Evolutionary conservation across 345 rosid species (phyloP).

Genomic region (Combretum micranthum): DNA sequence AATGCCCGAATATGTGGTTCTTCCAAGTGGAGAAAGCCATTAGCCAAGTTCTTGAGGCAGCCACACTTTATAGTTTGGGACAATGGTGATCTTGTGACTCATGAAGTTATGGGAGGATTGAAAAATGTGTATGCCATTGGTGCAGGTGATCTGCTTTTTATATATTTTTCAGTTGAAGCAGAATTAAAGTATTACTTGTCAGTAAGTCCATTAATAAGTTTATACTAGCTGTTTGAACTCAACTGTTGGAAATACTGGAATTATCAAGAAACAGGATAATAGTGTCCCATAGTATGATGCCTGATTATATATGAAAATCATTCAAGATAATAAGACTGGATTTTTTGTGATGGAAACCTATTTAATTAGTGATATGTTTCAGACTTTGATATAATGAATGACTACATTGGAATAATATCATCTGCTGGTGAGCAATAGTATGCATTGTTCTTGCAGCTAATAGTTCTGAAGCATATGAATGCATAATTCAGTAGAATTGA

Average conservation of each 20-base stretch:
- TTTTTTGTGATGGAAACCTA: background rate
- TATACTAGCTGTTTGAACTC: too few relatives aligned
- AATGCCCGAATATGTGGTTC: slow-evolving; percentile 98
- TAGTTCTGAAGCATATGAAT: too few relatives aligned
- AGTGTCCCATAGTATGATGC: too few relatives aligned
- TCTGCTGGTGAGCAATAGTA: too few relatives aligned
- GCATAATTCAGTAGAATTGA: too few relatives aligned
- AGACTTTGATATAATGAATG: background rate
- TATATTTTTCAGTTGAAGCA: background rate
- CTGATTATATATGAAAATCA: background rate
- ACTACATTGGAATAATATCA: background rate
- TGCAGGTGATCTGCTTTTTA: slow-evolving; percentile 55
- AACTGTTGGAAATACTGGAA: too few relatives aligned
- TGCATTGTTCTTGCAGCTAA: too few relatives aligned
- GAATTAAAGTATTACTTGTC: background rate
- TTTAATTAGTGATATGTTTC: background rate
- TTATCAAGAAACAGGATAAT: too few relatives aligned
- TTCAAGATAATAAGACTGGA: background rate
- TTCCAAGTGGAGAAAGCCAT: slow-evolving; percentile 85
- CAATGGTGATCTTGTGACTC: slow-evolving; percentile 93
- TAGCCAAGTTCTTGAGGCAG: slow-evolving; percentile 84
- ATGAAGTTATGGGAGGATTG: slow-evolving; percentile 98
- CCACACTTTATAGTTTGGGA: slow-evolving; percentile 96
- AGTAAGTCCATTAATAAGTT: too few relatives aligned
- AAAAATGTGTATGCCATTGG: slow-evolving; percentile 99